These are phyloP conservation scores for Calonectria henricotiae DNA, from an alignment of 2,329 filamentous ascomycete genomes.

Conservation along the genomic window DNA sequence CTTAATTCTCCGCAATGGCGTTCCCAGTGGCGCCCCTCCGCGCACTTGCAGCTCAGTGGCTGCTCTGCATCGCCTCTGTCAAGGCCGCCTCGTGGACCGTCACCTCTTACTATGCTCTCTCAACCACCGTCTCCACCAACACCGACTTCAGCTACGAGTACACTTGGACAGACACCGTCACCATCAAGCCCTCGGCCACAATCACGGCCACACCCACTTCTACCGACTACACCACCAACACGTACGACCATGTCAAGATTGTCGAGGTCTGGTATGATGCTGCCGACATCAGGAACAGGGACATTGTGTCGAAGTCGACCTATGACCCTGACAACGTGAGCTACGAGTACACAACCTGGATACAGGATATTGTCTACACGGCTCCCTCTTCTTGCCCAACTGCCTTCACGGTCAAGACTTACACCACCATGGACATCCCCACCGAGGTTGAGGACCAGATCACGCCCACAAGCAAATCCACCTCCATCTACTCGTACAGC, in stretches of 20 bases:
- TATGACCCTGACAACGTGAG: conserved; percentile 24
- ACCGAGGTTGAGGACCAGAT: conserved; percentile 32
- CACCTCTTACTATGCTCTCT: conserved; percentile 43
- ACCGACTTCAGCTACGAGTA: conserved; percentile 27
- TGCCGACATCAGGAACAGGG: conserved; percentile 31
- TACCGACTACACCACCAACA: conserved; percentile 31
- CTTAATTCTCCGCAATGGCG: conserved; percentile 16
- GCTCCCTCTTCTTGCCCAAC: conserved; percentile 53
- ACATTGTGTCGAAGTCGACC: conserved; percentile 34
- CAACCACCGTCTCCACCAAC: conserved; percentile 32
- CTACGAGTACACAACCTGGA: conserved; percentile 38
- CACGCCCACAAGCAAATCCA: conserved; percentile 30
- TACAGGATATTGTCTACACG: conserved; percentile 45
- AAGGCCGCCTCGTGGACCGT: conserved; percentile 40
- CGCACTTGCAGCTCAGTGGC: conserved; percentile 22
- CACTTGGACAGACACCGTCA: conserved; percentile 32
- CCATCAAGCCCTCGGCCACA: conserved; percentile 37
- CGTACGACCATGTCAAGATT: conserved; percentile 42
- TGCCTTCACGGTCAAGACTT: conserved; percentile 49
- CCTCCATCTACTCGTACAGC: conserved; percentile 19
- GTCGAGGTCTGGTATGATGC: conserved; percentile 40
- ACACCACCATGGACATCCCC: not conserved
- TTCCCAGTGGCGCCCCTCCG: conserved; percentile 8
- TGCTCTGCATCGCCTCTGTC: conserved; percentile 20
- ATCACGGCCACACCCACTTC: conserved; percentile 29